phyloP scores from a whole-genome alignment of 148 eudicot species.

The Bassia scoparia region DNA sequence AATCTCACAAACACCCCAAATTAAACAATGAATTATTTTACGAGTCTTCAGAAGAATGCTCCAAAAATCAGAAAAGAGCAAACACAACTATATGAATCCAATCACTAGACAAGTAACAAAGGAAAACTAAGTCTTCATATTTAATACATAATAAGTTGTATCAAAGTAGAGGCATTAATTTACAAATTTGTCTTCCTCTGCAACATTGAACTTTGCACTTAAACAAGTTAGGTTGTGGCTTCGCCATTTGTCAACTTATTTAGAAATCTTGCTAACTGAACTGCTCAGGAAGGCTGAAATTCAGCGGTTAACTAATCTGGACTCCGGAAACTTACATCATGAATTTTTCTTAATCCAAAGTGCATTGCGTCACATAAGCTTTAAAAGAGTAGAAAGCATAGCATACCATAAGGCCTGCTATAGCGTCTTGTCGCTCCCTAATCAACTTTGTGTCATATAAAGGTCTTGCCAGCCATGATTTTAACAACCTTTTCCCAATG shows the following conservation, averaged over 20 bases:
- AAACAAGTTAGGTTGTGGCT: too few species aligned
- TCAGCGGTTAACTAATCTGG: not conserved
- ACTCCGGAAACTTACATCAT: not conserved
- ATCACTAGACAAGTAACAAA: not conserved
- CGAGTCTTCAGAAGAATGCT: too few species aligned
- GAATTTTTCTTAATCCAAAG: not conserved
- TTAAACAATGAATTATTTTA: too few species aligned
- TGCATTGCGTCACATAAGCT: not conserved
- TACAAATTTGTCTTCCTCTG: not conserved
- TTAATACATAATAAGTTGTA: not conserved
- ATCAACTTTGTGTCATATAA: slow-evolving; percentile 58
- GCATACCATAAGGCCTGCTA: slow-evolving; percentile 72
- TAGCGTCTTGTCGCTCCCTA: slow-evolving; percentile 86
- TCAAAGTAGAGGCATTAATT: not conserved
- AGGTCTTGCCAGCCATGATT: slow-evolving; percentile 94
- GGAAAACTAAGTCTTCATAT: not conserved
- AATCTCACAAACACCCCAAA: too few species aligned
- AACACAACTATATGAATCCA: not conserved
- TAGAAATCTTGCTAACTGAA: too few species aligned
- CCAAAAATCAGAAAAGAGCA: too few species aligned
- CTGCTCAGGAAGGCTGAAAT: not conserved
- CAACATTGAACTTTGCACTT: not conserved
- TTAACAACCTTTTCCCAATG: slow-evolving; percentile 89
- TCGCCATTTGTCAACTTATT: too few species aligned
- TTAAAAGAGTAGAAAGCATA: not conserved